These are phyloP conservation scores for Ephemerocybe angulata DNA, from an alignment of 768 basidiomycete species.

Conservation along the genomic window DNA sequence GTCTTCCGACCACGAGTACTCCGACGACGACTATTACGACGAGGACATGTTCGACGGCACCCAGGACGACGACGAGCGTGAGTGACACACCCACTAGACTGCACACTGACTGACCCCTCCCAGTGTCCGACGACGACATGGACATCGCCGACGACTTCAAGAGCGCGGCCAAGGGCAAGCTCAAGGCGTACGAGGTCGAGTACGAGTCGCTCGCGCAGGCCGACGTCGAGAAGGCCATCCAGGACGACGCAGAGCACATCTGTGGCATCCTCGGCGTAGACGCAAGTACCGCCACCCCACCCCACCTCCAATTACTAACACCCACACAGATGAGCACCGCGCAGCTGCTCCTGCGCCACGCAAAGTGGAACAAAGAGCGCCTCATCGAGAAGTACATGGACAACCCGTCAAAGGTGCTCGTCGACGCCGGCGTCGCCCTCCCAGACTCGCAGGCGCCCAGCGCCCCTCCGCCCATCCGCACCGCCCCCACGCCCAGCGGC, in stretches of 20 bases:
- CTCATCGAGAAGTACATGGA: constrained; percentile 98
- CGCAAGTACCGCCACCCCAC: constrained; percentile 46
- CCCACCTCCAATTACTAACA: constrained; percentile 5
- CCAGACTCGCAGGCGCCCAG: constrained; percentile 39
- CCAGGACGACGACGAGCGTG: constrained; percentile 48
- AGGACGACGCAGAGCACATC: constrained; percentile 76
- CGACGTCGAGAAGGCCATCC: constrained; percentile 76
- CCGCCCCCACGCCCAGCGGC: constrained; percentile 22
- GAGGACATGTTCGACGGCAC: constrained; percentile 69
- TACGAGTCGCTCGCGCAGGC: constrained; percentile 69
- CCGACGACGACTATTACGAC: constrained; percentile 70
- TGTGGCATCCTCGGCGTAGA: constrained; percentile 85
- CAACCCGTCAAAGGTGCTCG: constrained; percentile 67
- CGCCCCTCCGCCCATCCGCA: constrained; percentile 28
- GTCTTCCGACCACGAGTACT: constrained; percentile 69
- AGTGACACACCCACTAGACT: constrained; percentile 16
- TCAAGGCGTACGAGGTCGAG: constrained; percentile 82
- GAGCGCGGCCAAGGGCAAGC: constrained; percentile 48
- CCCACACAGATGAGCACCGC: constrained; percentile 59
- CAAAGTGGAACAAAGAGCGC: constrained; percentile 94
- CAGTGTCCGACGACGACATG: constrained; percentile 47
- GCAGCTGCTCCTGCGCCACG: constrained; percentile 72
- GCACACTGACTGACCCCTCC: background rate
- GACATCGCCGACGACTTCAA: constrained; percentile 62
- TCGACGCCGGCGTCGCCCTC: constrained; percentile 65